Percentiles rank a stretch among this genome's conserved stretches.
These are phyloP conservation scores for Proteromonas lacertae DNA, from an alignment of 352 stramenopile species.

Conservation along the genomic window DNA sequence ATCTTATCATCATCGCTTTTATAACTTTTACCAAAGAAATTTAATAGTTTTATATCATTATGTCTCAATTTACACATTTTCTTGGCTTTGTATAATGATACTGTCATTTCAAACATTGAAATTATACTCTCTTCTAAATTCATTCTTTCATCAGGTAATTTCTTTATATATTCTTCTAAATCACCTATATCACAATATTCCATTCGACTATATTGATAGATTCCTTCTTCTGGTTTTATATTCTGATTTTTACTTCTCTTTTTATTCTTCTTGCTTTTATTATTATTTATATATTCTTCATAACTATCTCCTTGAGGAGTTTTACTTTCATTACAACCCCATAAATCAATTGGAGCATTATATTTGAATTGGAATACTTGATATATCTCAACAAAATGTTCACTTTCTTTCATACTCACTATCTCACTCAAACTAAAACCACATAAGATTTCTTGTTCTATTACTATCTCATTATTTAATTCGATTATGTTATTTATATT, in stretches of 20 bases:
- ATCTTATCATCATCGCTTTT: neutral
- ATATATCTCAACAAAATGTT: conserved; percentile 20
- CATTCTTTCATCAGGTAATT: conserved; percentile 15
- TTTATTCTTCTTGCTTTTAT: too few species aligned
- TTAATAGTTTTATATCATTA: conserved; percentile 93
- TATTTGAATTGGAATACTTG: conserved; percentile 20
- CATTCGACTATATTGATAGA: conserved; percentile 86
- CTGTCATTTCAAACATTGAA: conserved; percentile 81
- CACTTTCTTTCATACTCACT: too few species aligned
- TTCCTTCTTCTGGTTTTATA: conserved; percentile 9
- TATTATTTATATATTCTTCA: neutral
- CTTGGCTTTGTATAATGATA: conserved; percentile 51
- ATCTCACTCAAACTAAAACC: too few species aligned
- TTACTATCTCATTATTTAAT: too few species aligned
- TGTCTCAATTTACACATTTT: conserved; percentile 63
- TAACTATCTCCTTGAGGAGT: neutral
- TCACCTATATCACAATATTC: conserved; percentile 80
- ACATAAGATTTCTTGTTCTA: too few species aligned
- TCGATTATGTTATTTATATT: too few species aligned
- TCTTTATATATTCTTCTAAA: conserved; percentile 64
- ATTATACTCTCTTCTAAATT: conserved; percentile 20
- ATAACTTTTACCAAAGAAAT: conserved; percentile 41
- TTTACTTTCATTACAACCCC: neutral
- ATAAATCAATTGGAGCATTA: conserved; percentile 16
- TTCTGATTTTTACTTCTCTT: neutral